Base-by-base conservation (phyloP, 495 filamentous ascomycete species). In the Penicillium atrosanguineum region DNA sequence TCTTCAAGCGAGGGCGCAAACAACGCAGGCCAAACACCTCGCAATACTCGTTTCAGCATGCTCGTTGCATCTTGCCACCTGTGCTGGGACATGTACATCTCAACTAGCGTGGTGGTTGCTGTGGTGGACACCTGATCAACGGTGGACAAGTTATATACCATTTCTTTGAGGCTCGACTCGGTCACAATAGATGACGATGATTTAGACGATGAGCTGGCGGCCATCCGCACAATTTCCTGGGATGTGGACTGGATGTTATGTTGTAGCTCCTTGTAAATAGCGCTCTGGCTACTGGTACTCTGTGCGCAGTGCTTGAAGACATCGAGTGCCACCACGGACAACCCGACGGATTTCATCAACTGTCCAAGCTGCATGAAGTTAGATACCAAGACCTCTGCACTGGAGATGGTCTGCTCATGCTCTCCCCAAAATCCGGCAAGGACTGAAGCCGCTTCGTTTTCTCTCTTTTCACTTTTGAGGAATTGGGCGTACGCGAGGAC, bases 1-100 rank as follows among this genome's bases (percentile, higher is more conserved):
- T 67, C 60, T 18, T 63, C 44, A n/a, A 59, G 18, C 0, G 61
- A 61, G 0, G 51, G 29, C 8, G 61, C 50, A 43, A 64, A 64
- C 3, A 67, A 48, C 4, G 43, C 31, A 0, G 61, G 58, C 64
- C 64, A 67, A 19, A 62, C 29, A 28, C 28, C 48, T 7, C 45
- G 64, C 38, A 67, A 37, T 5, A 62, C 56, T 34, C 42, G 41
- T 31, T 67, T 67, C 14, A 67, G 45, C 6, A 52, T 12, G 18
- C 39, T 54, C 0, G 58, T 64, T 4, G 61, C 61, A 25, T 67
- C 61, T 6, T 56, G 56, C 61, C 61, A 67, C 18, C 58, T 44
- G 43, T 62, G 61, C 39, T 67, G 64, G 3, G 63, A 61, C 12
- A 60, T 20, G 46, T 67, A 67, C 40, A 44, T 55, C 18, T 61